Evolutionary conservation across 2,329 filamentous ascomycete genomes (phyloP).

Genomic region (Fusarium transvaalense): DNA sequence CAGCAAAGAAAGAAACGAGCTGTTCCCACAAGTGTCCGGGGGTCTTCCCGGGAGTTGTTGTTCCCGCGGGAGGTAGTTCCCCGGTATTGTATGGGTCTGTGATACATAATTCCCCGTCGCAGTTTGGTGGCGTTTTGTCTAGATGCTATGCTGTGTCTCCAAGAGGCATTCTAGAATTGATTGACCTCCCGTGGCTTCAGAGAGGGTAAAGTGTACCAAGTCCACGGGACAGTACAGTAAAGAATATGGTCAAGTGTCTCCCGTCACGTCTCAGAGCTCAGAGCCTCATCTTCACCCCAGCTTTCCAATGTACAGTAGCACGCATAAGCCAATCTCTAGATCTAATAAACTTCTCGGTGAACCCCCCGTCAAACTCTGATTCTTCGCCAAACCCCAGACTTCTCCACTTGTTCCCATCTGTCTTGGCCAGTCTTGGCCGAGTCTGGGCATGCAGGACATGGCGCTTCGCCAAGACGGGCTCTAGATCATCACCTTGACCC

Average conservation of each 20-base stretch:
- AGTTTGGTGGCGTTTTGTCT: not conserved
- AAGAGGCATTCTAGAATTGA: not conserved
- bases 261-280: not conserved
- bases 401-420: not conserved
- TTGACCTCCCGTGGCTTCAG: not conserved
- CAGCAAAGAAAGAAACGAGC: not conserved
- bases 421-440: constrained; percentile 2
- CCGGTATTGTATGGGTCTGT: not conserved
- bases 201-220: not conserved
- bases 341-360: not conserved
- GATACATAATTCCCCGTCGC: not conserved
- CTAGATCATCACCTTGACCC: not conserved
- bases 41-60: not conserved
- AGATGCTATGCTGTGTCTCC: not conserved
- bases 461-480: constrained; percentile 5
- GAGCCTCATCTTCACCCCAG: not conserved
- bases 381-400: not conserved
- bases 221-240: not conserved
- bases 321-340: not conserved
- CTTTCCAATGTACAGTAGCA: not conserved
- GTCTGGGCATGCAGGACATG: not conserved
- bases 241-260: no score
- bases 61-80: constrained; percentile 5
- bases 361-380: not conserved
- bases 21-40: not conserved